Evolutionary conservation across 371 early-diverging fungal species (phyloP).

Genomic region (Blyttiomyces sp.): DNA sequence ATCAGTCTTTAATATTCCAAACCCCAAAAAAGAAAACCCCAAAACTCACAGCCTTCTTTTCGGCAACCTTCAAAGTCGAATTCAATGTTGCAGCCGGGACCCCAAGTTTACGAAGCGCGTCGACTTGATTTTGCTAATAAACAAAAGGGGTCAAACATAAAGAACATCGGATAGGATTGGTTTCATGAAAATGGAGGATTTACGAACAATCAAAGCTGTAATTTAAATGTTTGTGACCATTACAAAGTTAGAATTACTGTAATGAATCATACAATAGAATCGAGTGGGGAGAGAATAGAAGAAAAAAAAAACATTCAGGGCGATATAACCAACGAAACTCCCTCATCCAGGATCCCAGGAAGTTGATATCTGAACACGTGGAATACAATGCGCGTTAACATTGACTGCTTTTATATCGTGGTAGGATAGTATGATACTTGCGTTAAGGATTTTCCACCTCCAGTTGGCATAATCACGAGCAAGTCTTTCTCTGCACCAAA

Average conservation of each 20-base stretch:
- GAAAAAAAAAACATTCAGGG: slow-evolving; percentile 39
- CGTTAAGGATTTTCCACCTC: slow-evolving; percentile 45
- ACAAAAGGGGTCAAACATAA: background rate
- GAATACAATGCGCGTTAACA: no score
- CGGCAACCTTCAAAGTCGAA: slow-evolving; percentile 29
- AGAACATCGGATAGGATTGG: background rate
- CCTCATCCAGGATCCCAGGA: slow-evolving; percentile 36
- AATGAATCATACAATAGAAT: background rate
- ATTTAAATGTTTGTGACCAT: no score
- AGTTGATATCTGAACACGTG: slow-evolving; percentile 34
- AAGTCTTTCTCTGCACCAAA: slow-evolving; percentile 1
- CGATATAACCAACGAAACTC: slow-evolving; percentile 44
- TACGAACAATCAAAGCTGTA: slow-evolving; percentile 32
- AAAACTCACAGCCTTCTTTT: slow-evolving; percentile 21
- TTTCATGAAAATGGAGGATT: slow-evolving; percentile 12
- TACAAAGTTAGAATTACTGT: background rate
- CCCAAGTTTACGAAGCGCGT: slow-evolving; percentile 24
- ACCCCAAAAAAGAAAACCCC: background rate
- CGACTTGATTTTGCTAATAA: slow-evolving; percentile 51
- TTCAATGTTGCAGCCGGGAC: slow-evolving; percentile 38
- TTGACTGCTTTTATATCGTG: no score
- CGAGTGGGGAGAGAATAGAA: background rate
- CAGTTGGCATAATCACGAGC: slow-evolving; percentile 33
- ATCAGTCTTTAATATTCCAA: background rate
- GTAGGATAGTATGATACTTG: background rate